These are phyloP conservation scores for Auricularia sp. DNA, from an alignment of 768 basidiomycete genomes.

Conservation along the genomic window DNA sequence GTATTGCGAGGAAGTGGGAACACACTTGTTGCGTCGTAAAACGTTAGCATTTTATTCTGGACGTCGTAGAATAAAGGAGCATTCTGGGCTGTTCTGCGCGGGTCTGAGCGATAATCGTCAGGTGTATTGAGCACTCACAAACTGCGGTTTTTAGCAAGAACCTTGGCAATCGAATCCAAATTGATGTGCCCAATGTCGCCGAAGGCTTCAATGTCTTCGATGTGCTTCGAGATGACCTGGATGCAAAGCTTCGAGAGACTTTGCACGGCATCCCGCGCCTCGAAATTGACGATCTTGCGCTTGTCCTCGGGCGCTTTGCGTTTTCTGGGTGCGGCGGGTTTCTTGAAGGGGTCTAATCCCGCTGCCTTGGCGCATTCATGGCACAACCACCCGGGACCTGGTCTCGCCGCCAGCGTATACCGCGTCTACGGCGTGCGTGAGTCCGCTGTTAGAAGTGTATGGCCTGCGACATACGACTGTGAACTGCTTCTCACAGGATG, in stretches of 20 bases:
- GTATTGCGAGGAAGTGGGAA: conserved; percentile 1
- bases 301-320: conserved; percentile 56
- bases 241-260: conserved; percentile 75
- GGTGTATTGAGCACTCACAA: conserved; percentile 40
- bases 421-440: conserved; percentile 44
- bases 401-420: conserved; percentile 69
- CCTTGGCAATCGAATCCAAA: conserved; percentile 73
- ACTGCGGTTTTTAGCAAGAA: conserved; percentile 68
- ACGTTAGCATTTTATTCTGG: conserved; percentile 49
- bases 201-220: conserved; percentile 79
- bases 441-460: conserved; percentile 3
- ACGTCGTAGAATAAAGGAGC: conserved; percentile 76
- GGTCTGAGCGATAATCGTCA: conserved; percentile 2
- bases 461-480: conserved; percentile 54
- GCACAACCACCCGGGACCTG: conserved; percentile 72
- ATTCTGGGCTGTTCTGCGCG: conserved; percentile 61
- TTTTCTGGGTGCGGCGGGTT: conserved; percentile 48
- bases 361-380: conserved; percentile 70
- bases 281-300: conserved; percentile 56
- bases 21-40: conserved; percentile 89
- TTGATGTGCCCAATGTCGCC: conserved; percentile 84
- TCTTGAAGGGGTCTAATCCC: conserved; percentile 81
- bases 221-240: conserved; percentile 74
- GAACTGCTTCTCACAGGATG: conserved; percentile 72
- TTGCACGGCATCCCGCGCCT: conserved; percentile 49